Conservation (phyloP, 1,284 basidiomycete species). For the Albatrellus sp. region DNA sequence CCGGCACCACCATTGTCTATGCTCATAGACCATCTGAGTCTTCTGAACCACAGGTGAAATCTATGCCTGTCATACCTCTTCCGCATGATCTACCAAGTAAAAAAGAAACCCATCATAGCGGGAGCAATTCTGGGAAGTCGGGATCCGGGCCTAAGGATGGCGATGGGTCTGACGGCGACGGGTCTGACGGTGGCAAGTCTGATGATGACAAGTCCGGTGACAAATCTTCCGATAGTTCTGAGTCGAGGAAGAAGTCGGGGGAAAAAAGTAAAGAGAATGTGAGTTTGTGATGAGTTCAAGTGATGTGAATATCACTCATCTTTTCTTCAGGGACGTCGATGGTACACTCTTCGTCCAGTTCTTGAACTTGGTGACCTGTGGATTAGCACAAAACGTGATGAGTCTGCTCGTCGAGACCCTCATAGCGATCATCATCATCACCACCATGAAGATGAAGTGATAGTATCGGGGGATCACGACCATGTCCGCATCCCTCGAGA, state of each 20-base stretch:
- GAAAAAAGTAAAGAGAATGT: slow-evolving; percentile 12
- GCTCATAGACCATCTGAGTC: slow-evolving; percentile 9
- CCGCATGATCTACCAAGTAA: slow-evolving; percentile 7
- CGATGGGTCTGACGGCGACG: not conserved
- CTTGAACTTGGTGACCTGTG: slow-evolving; percentile 14
- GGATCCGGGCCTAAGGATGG: not conserved
- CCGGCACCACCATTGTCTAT: slow-evolving; percentile 3
- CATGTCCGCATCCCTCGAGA: slow-evolving; percentile 12
- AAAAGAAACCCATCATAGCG: not conserved
- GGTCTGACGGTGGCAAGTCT: not conserved
- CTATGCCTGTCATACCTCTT: slow-evolving; percentile 12
- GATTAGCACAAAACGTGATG: slow-evolving; percentile 12
- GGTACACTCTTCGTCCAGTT: slow-evolving; percentile 13
- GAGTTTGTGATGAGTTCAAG: not conserved
- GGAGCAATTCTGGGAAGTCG: not conserved
- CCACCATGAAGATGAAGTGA: slow-evolving; percentile 10
- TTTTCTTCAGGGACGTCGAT: slow-evolving; percentile 7
- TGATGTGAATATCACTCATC: not conserved
- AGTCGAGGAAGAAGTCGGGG: slow-evolving; percentile 7
- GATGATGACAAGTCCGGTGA: not conserved
- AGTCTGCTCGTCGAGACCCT: slow-evolving; percentile 1
- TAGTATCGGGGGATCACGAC: slow-evolving; percentile 16
- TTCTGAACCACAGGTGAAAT: not conserved
- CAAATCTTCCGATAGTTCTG: not conserved
- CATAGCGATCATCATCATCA: slow-evolving; percentile 9